A percentile compares a stretch with the other conserved stretches of the same genome.
Evolutionary conservation across 2,329 filamentous ascomycete species (phyloP).

Genomic region (Alternaria arbusti): DNA sequence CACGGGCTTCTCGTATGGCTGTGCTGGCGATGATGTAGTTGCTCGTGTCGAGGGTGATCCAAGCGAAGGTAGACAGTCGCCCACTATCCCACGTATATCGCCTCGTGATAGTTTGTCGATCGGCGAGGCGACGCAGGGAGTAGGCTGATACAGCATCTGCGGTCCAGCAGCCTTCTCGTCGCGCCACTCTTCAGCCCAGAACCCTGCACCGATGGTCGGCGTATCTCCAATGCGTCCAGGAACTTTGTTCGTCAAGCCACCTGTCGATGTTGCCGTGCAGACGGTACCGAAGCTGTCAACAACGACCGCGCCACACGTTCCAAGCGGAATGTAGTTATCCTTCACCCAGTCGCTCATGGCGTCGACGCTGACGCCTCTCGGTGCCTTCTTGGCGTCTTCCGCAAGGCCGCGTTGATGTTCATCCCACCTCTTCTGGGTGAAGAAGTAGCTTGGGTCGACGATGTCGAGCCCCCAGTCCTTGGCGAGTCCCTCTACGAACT

Average conservation of each 20-base stretch:
- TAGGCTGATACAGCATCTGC: conserved; percentile 29
- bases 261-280: conserved; percentile 70
- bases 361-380: conserved; percentile 14
- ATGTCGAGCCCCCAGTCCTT: conserved; percentile 71
- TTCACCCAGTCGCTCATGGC: conserved; percentile 61
- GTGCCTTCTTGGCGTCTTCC: conserved; percentile 55
- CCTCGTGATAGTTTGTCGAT: conserved; percentile 37
- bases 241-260: conserved; percentile 87
- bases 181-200: conserved; percentile 87
- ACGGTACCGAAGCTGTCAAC: conserved; percentile 77
- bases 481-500: conserved; percentile 73
- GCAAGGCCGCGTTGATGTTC: conserved; percentile 70
- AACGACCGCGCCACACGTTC: conserved; percentile 83
- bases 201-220: conserved; percentile 81
- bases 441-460: conserved; percentile 76
- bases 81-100: conserved; percentile 58
- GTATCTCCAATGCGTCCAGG: conserved; percentile 87
- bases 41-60: conserved; percentile 43
- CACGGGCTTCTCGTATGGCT: conserved; percentile 1
- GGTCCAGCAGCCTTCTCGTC: conserved; percentile 47
- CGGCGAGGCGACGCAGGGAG: conserved; percentile 17
- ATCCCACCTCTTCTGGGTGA: conserved; percentile 78
- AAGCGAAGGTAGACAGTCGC: conserved; percentile 64
- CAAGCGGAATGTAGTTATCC: conserved; percentile 76
- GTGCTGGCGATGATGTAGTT: background rate